Evolutionary conservation across 306 rosid species (phyloP).

Genomic region (Cyclanthera cordifolia): DNA sequence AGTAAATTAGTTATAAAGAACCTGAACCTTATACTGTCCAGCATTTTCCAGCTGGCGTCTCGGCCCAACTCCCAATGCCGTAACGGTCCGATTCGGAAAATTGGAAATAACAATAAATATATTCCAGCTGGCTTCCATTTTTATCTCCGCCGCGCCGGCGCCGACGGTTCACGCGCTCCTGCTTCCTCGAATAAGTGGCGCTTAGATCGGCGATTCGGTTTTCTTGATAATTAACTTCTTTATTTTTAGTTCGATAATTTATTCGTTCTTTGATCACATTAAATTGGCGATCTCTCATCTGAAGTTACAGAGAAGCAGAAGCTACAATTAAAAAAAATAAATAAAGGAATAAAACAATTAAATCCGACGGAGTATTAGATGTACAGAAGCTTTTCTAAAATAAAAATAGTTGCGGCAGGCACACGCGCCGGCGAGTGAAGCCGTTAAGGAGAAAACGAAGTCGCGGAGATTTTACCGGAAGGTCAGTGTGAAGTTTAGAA

Average conservation of each 20-base stretch:
- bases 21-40: constrained; percentile 5
- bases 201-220: neutral
- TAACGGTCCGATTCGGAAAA: constrained; percentile 4
- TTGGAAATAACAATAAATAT: neutral
- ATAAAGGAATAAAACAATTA: neutral
- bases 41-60: constrained; percentile 9
- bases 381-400: neutral
- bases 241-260: too few species aligned
- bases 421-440: neutral
- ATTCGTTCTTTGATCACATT: neutral
- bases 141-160: neutral
- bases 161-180: neutral
- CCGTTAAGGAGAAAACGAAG: neutral
- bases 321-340: neutral
- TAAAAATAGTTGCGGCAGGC: neutral
- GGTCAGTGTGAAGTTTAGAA: constrained; percentile 30
- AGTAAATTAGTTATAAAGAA: neutral
- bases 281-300: neutral
- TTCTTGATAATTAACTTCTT: neutral
- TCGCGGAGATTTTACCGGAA: neutral
- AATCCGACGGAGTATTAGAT: neutral
- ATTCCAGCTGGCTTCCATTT: constrained; percentile 9
- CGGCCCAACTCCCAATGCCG: neutral
- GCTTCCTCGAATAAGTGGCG: neutral
- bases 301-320: neutral